phyloP scores from a whole-genome alignment of 176 grass and related monocot species.

The Cenchrus purpureus region DNA sequence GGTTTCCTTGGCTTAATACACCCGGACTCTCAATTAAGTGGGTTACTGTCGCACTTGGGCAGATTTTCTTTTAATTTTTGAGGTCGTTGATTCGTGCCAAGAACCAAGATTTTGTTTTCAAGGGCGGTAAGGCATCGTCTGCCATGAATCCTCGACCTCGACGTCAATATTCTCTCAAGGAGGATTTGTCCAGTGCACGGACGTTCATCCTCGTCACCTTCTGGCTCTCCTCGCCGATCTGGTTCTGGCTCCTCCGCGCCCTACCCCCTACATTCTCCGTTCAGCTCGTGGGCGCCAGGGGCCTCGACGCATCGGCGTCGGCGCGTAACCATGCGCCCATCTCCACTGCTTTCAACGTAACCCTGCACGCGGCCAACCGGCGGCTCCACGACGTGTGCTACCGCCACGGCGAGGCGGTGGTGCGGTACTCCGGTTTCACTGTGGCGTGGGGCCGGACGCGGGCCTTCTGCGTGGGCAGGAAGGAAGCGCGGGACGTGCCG shows the following conservation, averaged over 20 bases:
- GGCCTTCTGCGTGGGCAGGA: conserved; percentile 20
- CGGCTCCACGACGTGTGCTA: neutral
- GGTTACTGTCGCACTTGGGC: too few relatives aligned
- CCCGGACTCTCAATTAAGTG: too few relatives aligned
- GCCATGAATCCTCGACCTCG: neutral
- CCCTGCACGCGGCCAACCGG: neutral
- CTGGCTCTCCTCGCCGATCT: neutral
- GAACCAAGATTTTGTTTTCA: neutral
- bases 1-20: too few relatives aligned
- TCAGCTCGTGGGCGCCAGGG: neutral
- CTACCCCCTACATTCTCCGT: conserved; percentile 33
- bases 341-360: conserved; percentile 19
- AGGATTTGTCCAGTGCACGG: neutral
- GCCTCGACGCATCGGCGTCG: neutral
- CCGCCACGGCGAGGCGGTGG: conserved; percentile 26
- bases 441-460: conserved; percentile 22
- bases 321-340: neutral
- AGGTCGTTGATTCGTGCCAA: too few relatives aligned
- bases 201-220: neutral
- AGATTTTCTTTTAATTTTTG: too few relatives aligned
- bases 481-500: neutral
- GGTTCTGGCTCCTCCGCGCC: neutral
- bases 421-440: conserved; percentile 24
- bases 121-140: neutral
- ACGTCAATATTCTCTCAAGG: neutral